Base-by-base conservation (phyloP, 768 basidiomycete genomes). In the Rhodocollybia butyracea region DNA sequence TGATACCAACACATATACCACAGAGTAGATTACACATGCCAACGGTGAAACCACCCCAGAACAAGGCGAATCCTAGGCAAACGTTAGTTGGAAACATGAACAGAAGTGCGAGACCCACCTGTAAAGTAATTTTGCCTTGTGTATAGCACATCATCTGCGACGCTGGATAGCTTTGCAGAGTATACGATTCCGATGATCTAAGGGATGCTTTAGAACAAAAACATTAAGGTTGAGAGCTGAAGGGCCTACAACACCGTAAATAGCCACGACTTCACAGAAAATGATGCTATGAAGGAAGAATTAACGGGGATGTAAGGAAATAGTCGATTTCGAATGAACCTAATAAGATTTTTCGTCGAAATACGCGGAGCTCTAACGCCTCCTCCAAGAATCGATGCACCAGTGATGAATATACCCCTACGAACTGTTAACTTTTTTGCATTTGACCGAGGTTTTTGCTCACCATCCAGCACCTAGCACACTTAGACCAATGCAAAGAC, bases 261-360 rank as follows among this genome's bases (percentile, higher is more conserved):
- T 98, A 56, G 96, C 97, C 27, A 99, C 95, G 66, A 98, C 97
- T 76, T 98, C 96, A 71, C 96, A 98, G 79, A 98, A 98, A 66
- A 99, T 98, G 76, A 98, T 94, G 62, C 96, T 98, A 64, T 10
- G 11, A 5, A 46, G 22, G 19, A 6, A 7, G 17, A 17, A 34
- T 13, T 17, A 39, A 17, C 34, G 30, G 42, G 24, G 32, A n/a
- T n/a, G 22, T 13, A 21, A 22, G 21, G 13, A 45, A 32, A 27
- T 29, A 51, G 41, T n/a, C 39, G 6, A 22, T 22, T 41, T 10
- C 13, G 8, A 21, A 65, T 80, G 51, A 47, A 93, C 94, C 92
- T 94, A 63, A 99, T 97, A 70, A 98, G 70, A 69, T 99, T 99
- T 82, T 99, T 98, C 19, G 96, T 98, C 46, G 88, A 82, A 53